Conservation (phyloP, 1,139 yeast species). For the Blastobotrys aristatus region DNA sequence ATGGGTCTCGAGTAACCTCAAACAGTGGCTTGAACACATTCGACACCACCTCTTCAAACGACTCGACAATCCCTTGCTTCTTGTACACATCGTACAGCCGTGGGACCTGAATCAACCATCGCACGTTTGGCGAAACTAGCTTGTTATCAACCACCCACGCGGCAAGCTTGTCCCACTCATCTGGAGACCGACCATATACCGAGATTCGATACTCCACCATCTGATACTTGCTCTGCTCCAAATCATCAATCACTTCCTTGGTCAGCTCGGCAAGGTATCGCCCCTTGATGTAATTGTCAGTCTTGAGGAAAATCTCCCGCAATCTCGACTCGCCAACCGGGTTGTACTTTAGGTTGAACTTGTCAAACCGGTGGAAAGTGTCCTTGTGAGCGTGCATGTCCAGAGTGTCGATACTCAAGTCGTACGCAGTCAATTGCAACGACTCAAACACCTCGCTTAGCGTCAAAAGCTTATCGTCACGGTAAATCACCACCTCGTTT, state of each 20-base stretch:
- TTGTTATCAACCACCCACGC: conserved; percentile 93
- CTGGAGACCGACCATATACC: conserved; percentile 79
- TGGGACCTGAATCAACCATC: conserved; percentile 97
- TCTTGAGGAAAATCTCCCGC: conserved; percentile 90
- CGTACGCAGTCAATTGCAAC: conserved; percentile 86
- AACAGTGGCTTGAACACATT: conserved; percentile 87
- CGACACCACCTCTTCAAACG: conserved; percentile 69
- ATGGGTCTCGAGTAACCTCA: conserved; percentile 83
- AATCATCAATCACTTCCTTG: conserved; percentile 82
- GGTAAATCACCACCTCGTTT: conserved; percentile 82
- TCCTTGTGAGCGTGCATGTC: conserved; percentile 99
- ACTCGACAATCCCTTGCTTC: conserved; percentile 61
- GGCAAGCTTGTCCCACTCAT: conserved; percentile 96
- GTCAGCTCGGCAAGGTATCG: conserved; percentile 89
- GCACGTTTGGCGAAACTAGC: conserved; percentile 83
- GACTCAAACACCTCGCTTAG: conserved; percentile 85
- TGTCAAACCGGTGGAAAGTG: conserved; percentile 95
- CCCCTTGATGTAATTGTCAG: conserved; percentile 89
- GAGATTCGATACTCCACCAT: conserved; percentile 96
- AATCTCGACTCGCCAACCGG: conserved; percentile 97
- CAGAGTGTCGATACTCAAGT: conserved; percentile 88
- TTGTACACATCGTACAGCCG: conserved; percentile 87
- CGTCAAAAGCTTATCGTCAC: conserved; percentile 90
- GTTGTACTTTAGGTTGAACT: conserved; percentile 93
- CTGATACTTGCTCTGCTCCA: conserved; percentile 92